Evolutionary conservation across 176 grass and related monocot genomes (phyloP), one percentile per base, ranked within the genome.

Genomic region (Aegilops tauschii): DNA sequence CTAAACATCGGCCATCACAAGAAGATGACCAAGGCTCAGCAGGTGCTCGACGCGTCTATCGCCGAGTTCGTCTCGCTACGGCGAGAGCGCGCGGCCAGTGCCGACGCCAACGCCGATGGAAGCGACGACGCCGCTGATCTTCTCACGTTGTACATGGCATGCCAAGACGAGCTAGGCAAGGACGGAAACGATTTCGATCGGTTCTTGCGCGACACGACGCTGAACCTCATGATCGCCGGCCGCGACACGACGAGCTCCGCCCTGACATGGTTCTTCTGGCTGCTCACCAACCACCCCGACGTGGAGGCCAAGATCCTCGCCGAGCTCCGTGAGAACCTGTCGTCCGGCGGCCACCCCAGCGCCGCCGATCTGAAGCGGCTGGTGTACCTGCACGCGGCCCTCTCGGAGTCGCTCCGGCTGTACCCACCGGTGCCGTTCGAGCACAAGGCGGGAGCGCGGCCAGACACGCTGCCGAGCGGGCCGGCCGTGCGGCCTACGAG

Each of bases 261-360:
- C 0, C n/a, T 93, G 31, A 91, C 95, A 0, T 98, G 95, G 95
- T 92, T 98, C 89, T 98, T 98, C 87, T 97, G 86, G 71, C 82
- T 97, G 17, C 86, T 97, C 65, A 34, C 89, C 61, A 85, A 77
- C 27, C 92, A 97, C 89, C 93, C 91, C 1, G 40, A 72, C 32
- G 89, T 88, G 0, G 85, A 97, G 85, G 47, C 80, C 34, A 90
- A 34, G 82, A 92, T 97, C 77, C 81, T 97, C 39, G 47, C 85
- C 30, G 95, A 97, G 72, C 82, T 97, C 47, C 79, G 65, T 5
- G 30, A 37, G 2, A n/a, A 84, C 47, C 86, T 86, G 31, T 61
- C 89, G 29, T 2, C 37, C 7, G 76, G 59, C 56, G 62, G 66
- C 27, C 74, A 79, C 56, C 83, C 75, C 31, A 79, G 28, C 65